Conservation (phyloP, 2,329 filamentous ascomycete genomes). For the Colletotrichum tamarilloi region DNA sequence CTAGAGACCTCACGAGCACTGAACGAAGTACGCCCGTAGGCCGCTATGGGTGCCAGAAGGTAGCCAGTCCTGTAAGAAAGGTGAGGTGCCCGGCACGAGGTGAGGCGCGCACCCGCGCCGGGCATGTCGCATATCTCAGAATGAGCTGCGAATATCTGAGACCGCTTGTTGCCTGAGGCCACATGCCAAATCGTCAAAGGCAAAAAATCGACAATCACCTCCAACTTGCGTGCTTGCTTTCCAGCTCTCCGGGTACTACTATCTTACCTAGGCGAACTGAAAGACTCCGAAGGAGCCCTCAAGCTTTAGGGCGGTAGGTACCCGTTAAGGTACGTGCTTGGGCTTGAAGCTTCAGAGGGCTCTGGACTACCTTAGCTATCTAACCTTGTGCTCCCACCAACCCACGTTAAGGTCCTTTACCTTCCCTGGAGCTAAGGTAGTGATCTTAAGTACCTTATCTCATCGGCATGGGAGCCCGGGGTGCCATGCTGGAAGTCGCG, state of each 20-base stretch:
- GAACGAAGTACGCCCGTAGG: no score
- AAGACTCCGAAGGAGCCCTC: no score
- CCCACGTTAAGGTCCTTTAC: neutral
- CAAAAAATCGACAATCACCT: neutral
- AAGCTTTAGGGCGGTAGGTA: no score
- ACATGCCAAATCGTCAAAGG: neutral
- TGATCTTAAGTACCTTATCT: neutral
- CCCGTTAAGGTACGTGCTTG: neutral
- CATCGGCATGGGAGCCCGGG: neutral
- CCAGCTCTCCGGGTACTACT: neutral
- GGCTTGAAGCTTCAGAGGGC: neutral
- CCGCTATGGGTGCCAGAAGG: no score
- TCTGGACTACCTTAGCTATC: neutral
- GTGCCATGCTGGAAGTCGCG: neutral
- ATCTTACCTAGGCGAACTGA: no score
- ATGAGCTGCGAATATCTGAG: slow-evolving; percentile 33
- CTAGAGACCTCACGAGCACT: slow-evolving; percentile 20
- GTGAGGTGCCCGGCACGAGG: no score
- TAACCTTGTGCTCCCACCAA: no score
- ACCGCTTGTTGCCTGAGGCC: slow-evolving; percentile 34
- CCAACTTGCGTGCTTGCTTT: neutral
- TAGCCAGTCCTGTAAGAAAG: no score
- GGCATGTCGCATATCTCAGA: slow-evolving; percentile 29
- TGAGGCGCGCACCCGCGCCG: no score
- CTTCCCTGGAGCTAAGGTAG: neutral